Evolutionary conservation across 805 yeast genomes (phyloP).

Genomic region (Metschnikowia anglica): DNA sequence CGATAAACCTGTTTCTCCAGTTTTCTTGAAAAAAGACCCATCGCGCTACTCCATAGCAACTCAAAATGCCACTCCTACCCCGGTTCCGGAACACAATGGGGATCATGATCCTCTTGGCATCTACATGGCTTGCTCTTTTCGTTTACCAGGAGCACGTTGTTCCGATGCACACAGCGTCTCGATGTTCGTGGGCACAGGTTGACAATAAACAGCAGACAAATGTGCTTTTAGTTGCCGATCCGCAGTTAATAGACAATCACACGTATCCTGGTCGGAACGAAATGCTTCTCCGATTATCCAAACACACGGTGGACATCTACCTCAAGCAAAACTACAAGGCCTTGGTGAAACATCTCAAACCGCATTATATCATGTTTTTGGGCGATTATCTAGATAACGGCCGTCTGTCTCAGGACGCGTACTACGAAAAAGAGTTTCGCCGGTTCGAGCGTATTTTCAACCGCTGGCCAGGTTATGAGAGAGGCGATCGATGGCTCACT

Average conservation of each 20-base stretch:
- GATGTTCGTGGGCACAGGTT: conserved; percentile 34
- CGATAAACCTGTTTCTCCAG: too few species aligned
- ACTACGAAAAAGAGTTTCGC: conserved; percentile 28
- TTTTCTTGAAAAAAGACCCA: too few species aligned
- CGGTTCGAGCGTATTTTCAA: conserved; percentile 37
- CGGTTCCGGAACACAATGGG: conserved; percentile 30
- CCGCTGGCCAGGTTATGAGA: conserved; percentile 20
- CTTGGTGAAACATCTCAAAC: conserved; percentile 30
- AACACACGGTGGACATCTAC: conserved; percentile 44
- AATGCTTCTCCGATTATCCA: conserved; percentile 31
- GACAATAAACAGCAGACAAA: conserved; percentile 19
- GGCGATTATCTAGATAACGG: conserved; percentile 47
- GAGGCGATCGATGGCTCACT: conserved; percentile 30
- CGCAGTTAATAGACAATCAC: conserved; percentile 45
- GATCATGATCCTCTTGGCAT: conserved; percentile 24
- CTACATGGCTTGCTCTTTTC: conserved; percentile 33
- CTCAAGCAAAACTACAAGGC: conserved; percentile 38
- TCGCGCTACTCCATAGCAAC: too few species aligned
- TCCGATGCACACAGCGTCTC: conserved; percentile 28
- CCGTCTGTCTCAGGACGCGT: conserved; percentile 31
- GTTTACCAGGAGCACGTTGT: conserved; percentile 33
- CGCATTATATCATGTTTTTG: conserved; percentile 39
- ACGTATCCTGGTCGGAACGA: conserved; percentile 43
- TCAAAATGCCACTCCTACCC: conserved; percentile 9
- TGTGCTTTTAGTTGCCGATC: conserved; percentile 42